Base-by-base conservation (phyloP, 2,329 filamentous ascomycete species). In the Aureobasidium sp. region DNA sequence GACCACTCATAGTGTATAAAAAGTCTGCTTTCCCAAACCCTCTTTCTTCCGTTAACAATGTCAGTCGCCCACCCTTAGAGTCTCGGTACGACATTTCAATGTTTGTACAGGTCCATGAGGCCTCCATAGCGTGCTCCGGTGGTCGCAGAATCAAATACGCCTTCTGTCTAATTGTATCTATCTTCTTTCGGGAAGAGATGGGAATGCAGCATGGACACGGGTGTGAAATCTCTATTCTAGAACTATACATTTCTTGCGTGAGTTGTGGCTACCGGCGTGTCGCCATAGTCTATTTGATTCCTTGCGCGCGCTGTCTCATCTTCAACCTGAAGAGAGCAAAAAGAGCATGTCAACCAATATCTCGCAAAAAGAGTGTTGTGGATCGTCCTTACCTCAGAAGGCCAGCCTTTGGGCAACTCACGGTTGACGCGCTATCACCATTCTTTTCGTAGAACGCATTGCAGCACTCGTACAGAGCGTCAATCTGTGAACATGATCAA, bases 101-200 rank as follows among this genome's bases (percentile, higher is more conserved):
- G 84, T 89, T 91, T 91, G 86, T 89, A 90, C 89, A 95, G 90
- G 84, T 87, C 86, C 82, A 76, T 76, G 81, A 78, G 87, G 81
- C 83, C 89, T 92, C 88, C 65, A 79, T 80, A 80, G 90, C 92
- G 93, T 90, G 94, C 94, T 99, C 91, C 92, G 90, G 91, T 89
- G 82, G 89, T 89, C 93, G 88, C 90, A 95, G 90, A 89, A 74
- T 80, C 64, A 84, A 80, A 80, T 76, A 77, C 79, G 80, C 82
- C 86, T 84, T 85, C 73, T 76, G 70, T 71, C 88, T 84, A 84
- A 84, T 76, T 76, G 71, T 70, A 72, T 76, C 71, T 70, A 75
- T 71, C 50, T 74, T 87, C 80, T 83, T 80, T 67, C 67, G 67
- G 72, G 75, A 67, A 62, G 72, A 73, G 65, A 65, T 75, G 73